These are phyloP conservation scores for Microsporum audouinii DNA, from an alignment of 2,329 filamentous ascomycete species.

Conservation along the genomic window DNA sequence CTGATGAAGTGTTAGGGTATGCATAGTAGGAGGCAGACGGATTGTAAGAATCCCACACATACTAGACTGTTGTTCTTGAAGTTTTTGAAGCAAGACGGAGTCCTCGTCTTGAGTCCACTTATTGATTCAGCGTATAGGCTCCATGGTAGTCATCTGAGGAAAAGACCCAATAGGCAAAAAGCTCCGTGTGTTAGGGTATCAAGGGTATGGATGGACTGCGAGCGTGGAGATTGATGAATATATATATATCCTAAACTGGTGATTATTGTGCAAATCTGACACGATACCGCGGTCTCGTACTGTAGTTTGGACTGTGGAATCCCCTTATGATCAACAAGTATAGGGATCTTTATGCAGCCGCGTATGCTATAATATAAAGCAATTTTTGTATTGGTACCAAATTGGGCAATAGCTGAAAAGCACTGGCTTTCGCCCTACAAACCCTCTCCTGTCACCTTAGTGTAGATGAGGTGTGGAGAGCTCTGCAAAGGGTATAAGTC, in stretches of 20 bases:
- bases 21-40: not conserved
- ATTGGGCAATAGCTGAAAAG: not conserved
- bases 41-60: not conserved
- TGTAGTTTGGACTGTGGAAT: not conserved
- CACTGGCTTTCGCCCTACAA: not conserved
- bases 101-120: conserved; percentile 3
- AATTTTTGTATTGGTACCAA: not conserved
- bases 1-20: not conserved
- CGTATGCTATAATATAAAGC: not conserved
- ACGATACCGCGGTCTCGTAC: not conserved
- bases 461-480: not conserved
- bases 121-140: not conserved
- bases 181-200: not conserved
- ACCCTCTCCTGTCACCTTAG: not conserved
- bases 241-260: not conserved
- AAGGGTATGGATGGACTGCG: not conserved
- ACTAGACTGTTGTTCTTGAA: not conserved
- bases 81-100: not conserved
- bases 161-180: not conserved
- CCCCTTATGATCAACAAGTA: not conserved
- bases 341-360: not conserved
- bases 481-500: not conserved
- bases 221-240: not conserved
- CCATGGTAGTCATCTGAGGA: not conserved
- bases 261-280: not conserved